Evolutionary conservation across 208 protist genomes (phyloP), one percentile per base, ranked within the genome.

Genomic region (Phytomonas francai): DNA sequence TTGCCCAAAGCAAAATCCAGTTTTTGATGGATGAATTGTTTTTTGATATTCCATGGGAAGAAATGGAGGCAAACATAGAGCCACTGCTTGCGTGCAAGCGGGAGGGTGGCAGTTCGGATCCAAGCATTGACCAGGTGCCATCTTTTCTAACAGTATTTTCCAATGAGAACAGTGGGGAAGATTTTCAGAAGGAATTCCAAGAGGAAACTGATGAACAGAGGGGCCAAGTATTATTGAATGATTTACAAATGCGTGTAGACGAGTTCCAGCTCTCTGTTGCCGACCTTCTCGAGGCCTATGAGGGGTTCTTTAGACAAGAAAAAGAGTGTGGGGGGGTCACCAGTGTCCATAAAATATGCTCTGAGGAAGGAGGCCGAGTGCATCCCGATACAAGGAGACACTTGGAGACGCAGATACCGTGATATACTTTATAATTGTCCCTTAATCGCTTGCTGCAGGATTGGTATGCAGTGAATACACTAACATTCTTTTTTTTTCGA

Each of bases 221-320:
- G 16, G 75, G 70, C 25, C 81, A 76, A 8, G 65, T 45, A 56
- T 78, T 82, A 65, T 66, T 95, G 70, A 63, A 74, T 56, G 31
- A 65, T 59, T 66, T 95, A 58, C 78, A 86, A 69, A 74, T 78
- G 30, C 70, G 76, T 33, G 63, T 93, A 49, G 87, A 84, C 27
- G 77, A 77, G 33, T 95, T 95, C 67, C 80, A 95, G 71, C 70
- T 87, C 12, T 76, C 79, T 6, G 90, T 93, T 59, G 80, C 90
- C 0, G 85, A 93, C 58, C 62, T 95, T 58, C 74, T 95, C 14
- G 87, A 92, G 33, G 70, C 70, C 30, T 85, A 95, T 59, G 90
- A 95, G 64, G 67, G 77, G 34, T 85, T 73, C 67, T 95, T 95
- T 71, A 67, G 78, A 22, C 67, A 60, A 5, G 31, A 62, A 11